Conservation (phyloP, 2,329 filamentous ascomycete genomes). For the Lasiodiplodia theobromae region DNA sequence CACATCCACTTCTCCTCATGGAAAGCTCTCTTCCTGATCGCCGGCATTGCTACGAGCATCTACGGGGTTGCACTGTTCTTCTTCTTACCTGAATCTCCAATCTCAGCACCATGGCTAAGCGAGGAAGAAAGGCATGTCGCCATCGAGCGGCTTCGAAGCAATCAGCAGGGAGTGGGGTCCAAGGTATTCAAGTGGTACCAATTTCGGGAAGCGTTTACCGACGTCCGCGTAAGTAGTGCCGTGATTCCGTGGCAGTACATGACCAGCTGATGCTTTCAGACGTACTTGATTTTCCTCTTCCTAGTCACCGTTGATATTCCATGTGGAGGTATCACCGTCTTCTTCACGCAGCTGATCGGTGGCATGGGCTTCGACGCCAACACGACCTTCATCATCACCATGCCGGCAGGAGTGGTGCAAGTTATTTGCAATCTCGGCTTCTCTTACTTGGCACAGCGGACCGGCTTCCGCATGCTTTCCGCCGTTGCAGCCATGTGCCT, state of each 20-base stretch:
- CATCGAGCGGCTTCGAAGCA: slow-evolving; percentile 59
- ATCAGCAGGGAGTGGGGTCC: slow-evolving; percentile 44
- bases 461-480: background rate
- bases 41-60: background rate
- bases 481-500: slow-evolving; percentile 10
- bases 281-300: slow-evolving; percentile 6
- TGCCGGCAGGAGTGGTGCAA: background rate
- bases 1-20: slow-evolving; percentile 57
- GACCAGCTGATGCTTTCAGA: background rate
- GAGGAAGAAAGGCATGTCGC: slow-evolving; percentile 65
- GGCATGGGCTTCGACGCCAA: slow-evolving; percentile 14
- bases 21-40: slow-evolving; percentile 49
- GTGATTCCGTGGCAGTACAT: background rate
- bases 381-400: slow-evolving; percentile 10
- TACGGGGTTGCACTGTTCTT: slow-evolving; percentile 34
- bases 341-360: slow-evolving; percentile 9
- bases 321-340: slow-evolving; percentile 5
- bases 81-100: slow-evolving; percentile 70
- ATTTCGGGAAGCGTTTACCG: slow-evolving; percentile 26
- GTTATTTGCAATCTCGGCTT: background rate
- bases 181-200: slow-evolving; percentile 26
- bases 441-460: background rate
- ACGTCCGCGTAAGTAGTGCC: slow-evolving; percentile 5
- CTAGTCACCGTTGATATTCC: slow-evolving; percentile 5
- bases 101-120: slow-evolving; percentile 65